Evolutionary conservation across 345 rosid species (phyloP).

Genomic region (Eucalyptus albens): DNA sequence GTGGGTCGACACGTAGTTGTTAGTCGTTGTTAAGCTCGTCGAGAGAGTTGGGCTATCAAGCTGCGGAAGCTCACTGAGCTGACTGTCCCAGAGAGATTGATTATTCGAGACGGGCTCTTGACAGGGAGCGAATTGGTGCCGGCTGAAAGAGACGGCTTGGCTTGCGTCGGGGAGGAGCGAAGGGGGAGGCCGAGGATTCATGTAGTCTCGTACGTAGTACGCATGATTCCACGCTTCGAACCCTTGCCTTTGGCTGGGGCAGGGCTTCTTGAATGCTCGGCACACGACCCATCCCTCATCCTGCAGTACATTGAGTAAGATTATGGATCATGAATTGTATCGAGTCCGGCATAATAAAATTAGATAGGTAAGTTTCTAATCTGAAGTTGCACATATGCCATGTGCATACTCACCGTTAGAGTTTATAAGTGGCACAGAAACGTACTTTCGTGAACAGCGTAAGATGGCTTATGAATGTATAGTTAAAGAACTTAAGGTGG

Average conservation of each 20-base stretch:
- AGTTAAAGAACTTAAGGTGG: background rate
- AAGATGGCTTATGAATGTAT: background rate
- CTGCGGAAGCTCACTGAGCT: slow-evolving; percentile 42
- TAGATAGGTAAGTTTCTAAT: background rate
- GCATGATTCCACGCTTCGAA: slow-evolving; percentile 58
- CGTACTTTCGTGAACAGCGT: background rate
- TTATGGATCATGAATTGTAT: background rate
- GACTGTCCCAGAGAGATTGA: slow-evolving; percentile 9
- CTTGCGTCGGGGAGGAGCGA: background rate
- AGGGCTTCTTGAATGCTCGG: slow-evolving; percentile 83
- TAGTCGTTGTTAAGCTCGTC: slow-evolving; percentile 22
- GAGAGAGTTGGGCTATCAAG: slow-evolving; percentile 59
- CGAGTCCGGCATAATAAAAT: background rate
- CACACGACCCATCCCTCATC: slow-evolving; percentile 99
- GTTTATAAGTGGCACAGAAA: background rate
- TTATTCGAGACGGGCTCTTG: slow-evolving; percentile 1
- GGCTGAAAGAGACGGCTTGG: background rate
- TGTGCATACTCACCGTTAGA: background rate
- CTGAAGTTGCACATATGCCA: background rate
- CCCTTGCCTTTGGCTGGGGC: slow-evolving; percentile 63
- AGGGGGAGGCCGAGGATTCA: slow-evolving; percentile 1
- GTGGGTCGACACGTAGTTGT: background rate
- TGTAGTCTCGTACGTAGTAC: slow-evolving; percentile 19
- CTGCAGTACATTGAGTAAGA: slow-evolving; percentile 14
- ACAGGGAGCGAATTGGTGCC: slow-evolving; percentile 4